phyloP scores from a whole-genome alignment of 1,284 basidiomycete genomes.

The Neotropicomus parvogracilis region DNA sequence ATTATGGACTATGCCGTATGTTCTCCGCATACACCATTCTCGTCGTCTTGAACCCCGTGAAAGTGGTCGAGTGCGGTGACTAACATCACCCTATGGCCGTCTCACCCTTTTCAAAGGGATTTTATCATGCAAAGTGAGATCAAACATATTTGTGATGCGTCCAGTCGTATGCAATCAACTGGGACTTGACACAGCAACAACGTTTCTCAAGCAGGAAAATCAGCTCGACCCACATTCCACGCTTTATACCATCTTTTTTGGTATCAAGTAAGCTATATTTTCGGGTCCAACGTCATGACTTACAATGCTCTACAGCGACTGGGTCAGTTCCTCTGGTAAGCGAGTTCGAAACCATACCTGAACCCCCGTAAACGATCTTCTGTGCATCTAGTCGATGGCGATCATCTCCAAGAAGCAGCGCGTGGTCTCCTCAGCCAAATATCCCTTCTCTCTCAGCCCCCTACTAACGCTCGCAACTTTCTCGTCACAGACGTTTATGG shows the following conservation, averaged over 20 bases:
- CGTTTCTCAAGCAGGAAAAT: constrained; percentile 28
- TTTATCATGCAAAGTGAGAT: constrained; percentile 35
- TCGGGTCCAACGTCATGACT: constrained; percentile 6
- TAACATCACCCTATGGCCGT: constrained; percentile 36
- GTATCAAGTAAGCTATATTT: constrained; percentile 34
- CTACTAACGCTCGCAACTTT: constrained; percentile 44
- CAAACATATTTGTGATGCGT: neutral
- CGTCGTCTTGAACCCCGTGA: neutral
- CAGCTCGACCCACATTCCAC: constrained; percentile 30
- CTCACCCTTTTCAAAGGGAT: constrained; percentile 33
- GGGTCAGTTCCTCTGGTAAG: constrained; percentile 29
- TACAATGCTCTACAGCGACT: constrained; percentile 25
- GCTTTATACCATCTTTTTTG: constrained; percentile 37
- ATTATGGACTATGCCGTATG: constrained; percentile 29
- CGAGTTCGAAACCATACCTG: neutral
- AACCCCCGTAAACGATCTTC: neutral
- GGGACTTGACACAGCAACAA: constrained; percentile 14
- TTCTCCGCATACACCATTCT: neutral
- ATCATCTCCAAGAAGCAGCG: constrained; percentile 35
- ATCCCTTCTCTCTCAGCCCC: constrained; percentile 37
- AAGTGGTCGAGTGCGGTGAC: constrained; percentile 37
- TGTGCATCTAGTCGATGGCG: constrained; percentile 23
- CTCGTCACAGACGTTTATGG: constrained; percentile 49
- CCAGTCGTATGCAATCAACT: neutral
- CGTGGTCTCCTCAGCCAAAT: constrained; percentile 38